Evolutionary conservation across 148 eudicot genomes (phyloP), one percentile per base, ranked within the genome.

Genomic region (Vaccinium macrocarpon): DNA sequence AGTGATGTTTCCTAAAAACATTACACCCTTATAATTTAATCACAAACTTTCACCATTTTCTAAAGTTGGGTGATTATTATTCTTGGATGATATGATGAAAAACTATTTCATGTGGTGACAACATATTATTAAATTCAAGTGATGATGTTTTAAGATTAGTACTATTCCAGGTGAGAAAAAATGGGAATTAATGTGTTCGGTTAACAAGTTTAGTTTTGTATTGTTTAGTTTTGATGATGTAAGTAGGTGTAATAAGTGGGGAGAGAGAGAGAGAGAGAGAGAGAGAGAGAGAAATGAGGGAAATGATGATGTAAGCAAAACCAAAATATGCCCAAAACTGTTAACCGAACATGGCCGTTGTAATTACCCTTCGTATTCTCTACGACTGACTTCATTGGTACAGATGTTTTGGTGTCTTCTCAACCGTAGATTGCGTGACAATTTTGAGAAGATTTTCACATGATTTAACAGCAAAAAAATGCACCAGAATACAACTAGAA

Each of bases 51-150:
- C 35, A 4, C 15, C 5, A 32, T 61, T 55, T 8, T 32, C 66
- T 53, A 55, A 79, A 79, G 81, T 53, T 32, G 81, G 35, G 46
- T 56, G 25, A 55, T 79, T 55, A 79, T 79, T 79, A 8, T 0
- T 29, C 46, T 56, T 46, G 82, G 82, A 56, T 15, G 64, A 56
- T 8, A 48, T n/a, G 19, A 18, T 48, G 61, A 19, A 32, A 27
- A 55, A 55, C 82, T 32, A 18, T 79, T 15, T 79, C 49, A 79
- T 57, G 48, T 79, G 68, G 25, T 56, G 49, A 18, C 32, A 55
- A 21, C 13, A 55, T 29, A 8, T 18, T 79, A 79, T 57, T 55
- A 9, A 56, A 79, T 32, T 79, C 46, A 32, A 32, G 15, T 55
- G 9, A 79, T 55, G 18, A 78, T 78, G 50, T 19, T 75, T 46